These are phyloP conservation scores for Pichia cephalocereana DNA, from an alignment of 805 yeast species.

Conservation along the genomic window DNA sequence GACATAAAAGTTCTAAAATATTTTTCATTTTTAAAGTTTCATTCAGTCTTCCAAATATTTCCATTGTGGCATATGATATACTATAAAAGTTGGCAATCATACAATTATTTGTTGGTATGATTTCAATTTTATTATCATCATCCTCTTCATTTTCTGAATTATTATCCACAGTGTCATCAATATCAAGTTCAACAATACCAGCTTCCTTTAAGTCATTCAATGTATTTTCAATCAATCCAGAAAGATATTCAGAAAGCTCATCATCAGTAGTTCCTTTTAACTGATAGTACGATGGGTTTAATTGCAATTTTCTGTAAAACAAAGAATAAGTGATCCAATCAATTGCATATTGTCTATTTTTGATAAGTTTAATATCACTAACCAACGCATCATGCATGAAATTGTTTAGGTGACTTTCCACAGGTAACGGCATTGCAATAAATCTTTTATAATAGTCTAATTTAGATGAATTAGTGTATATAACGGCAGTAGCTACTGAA, in stretches of 20 bases:
- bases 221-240: slow-evolving; percentile 71
- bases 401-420: slow-evolving; percentile 65
- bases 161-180: slow-evolving; percentile 20
- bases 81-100: slow-evolving; percentile 69
- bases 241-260: slow-evolving; percentile 73
- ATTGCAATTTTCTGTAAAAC: slow-evolving; percentile 69
- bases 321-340: slow-evolving; percentile 85
- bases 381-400: slow-evolving; percentile 59
- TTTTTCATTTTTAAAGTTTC: slow-evolving; percentile 49
- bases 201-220: slow-evolving; percentile 54
- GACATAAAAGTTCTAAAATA: slow-evolving; percentile 54
- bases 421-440: slow-evolving; percentile 64
- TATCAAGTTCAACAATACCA: slow-evolving; percentile 52
- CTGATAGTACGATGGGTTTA: slow-evolving; percentile 89
- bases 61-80: slow-evolving; percentile 58
- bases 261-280: slow-evolving; percentile 49
- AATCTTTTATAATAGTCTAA: slow-evolving; percentile 62
- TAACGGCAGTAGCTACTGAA: slow-evolving; percentile 34
- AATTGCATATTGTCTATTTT: slow-evolving; percentile 71
- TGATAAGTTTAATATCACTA: slow-evolving; percentile 61
- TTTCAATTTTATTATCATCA: slow-evolving; percentile 30
- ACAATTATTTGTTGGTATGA: slow-evolving; percentile 60
- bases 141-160: slow-evolving; percentile 24
- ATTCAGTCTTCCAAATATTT: slow-evolving; percentile 45
- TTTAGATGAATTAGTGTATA: slow-evolving; percentile 49